Percentiles rank a stretch among this genome's conserved stretches.
Evolutionary conservation across 768 basidiomycete species (phyloP).

Genomic region (Pseudohyphozyma bogoriensis): DNA sequence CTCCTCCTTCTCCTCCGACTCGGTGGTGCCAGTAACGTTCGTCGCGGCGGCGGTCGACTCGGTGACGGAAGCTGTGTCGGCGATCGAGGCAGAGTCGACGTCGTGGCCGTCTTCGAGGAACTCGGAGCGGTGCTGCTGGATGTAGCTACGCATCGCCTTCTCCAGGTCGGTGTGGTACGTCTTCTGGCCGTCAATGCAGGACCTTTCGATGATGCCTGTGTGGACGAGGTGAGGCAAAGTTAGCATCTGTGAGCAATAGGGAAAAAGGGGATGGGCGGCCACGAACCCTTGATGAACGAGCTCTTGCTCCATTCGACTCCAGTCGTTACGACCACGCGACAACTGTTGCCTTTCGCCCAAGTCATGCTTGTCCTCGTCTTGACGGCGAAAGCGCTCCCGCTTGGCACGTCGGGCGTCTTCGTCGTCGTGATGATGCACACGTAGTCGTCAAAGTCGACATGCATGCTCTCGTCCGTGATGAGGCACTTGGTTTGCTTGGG

Average conservation of each 20-base stretch:
- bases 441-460: conserved; percentile 74
- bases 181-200: conserved; percentile 84
- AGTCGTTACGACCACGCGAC: conserved; percentile 73
- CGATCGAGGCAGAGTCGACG: conserved; percentile 1
- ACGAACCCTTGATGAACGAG: conserved; percentile 85
- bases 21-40: neutral
- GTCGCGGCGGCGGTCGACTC: neutral
- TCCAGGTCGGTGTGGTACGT: conserved; percentile 74
- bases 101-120: conserved; percentile 65
- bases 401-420: conserved; percentile 85
- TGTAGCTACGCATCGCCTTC: conserved; percentile 74
- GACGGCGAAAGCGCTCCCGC: conserved; percentile 81
- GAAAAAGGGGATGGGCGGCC: neutral
- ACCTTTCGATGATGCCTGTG: conserved; percentile 83
- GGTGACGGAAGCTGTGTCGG: neutral
- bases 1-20: neutral
- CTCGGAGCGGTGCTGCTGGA: conserved; percentile 76
- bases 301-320: conserved; percentile 93
- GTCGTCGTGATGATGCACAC: conserved; percentile 79
- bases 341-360: conserved; percentile 74
- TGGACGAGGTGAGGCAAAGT: neutral
- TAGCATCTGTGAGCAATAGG: neutral
- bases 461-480: conserved; percentile 70
- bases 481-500: conserved; percentile 95
- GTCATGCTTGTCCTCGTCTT: conserved; percentile 90